These are phyloP conservation scores for Aureobasidium lini DNA, from an alignment of 2,329 filamentous ascomycete genomes.

Conservation along the genomic window DNA sequence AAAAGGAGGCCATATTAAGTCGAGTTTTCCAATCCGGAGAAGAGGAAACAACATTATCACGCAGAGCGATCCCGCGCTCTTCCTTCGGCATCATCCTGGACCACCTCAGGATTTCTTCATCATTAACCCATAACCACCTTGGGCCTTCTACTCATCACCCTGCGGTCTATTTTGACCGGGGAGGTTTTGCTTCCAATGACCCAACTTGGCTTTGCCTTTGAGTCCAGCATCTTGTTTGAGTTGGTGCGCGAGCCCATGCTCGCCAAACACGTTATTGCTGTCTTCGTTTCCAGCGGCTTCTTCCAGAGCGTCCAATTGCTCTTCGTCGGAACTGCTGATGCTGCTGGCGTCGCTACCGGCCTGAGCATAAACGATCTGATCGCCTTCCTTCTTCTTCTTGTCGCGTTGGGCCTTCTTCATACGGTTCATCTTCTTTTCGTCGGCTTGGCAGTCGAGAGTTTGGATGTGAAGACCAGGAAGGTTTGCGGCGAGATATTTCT, in stretches of 20 bases:
- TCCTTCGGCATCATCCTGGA: background rate
- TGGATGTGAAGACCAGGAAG: conserved; percentile 70
- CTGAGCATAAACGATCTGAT: conserved; percentile 48
- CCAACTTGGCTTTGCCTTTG: conserved; percentile 5
- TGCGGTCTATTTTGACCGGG: background rate
- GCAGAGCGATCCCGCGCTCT: conserved; percentile 1
- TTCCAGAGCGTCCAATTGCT: conserved; percentile 42
- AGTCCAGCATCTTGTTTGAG: conserved; percentile 13
- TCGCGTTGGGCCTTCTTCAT: conserved; percentile 72
- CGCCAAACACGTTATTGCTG: background rate
- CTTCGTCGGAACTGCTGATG: conserved; percentile 50
- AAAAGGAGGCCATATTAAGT: background rate
- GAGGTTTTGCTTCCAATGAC: conserved; percentile 6
- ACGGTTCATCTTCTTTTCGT: conserved; percentile 62
- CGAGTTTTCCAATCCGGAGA: background rate
- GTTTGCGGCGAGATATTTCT: conserved; percentile 61
- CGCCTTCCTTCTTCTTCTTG: conserved; percentile 59
- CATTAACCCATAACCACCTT: too few species aligned
- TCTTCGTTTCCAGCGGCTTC: background rate
- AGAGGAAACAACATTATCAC: background rate
- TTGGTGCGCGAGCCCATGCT: conserved; percentile 4
- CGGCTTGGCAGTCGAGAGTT: conserved; percentile 63
- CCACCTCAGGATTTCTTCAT: background rate
- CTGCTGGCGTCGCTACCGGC: conserved; percentile 34
- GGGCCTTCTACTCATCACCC: background rate